A percentile compares a stretch with the other conserved stretches of the same genome.
These are phyloP conservation scores for Tulasnella sp. DNA, from an alignment of 768 basidiomycete species.

Conservation along the genomic window DNA sequence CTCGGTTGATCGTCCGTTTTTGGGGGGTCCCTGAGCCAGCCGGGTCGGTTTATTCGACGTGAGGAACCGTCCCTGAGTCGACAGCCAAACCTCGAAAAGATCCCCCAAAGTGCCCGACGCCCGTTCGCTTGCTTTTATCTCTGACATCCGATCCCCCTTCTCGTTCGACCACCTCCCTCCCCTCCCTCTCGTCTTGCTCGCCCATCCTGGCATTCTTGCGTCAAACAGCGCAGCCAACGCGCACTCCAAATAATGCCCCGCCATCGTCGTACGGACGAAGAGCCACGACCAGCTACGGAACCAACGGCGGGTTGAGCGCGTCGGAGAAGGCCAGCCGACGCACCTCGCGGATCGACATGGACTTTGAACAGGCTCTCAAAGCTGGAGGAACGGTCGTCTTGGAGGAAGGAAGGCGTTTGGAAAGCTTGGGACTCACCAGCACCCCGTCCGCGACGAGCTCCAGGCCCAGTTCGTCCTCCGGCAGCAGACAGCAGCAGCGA, in stretches of 20 bases:
- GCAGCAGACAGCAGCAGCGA: slow-evolving; percentile 33
- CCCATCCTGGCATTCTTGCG: not conserved
- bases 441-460: slow-evolving; percentile 24
- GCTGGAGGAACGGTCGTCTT: slow-evolving; percentile 56
- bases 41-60: not conserved
- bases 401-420: slow-evolving; percentile 60
- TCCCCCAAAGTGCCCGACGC: not conserved
- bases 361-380: slow-evolving; percentile 68
- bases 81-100: not conserved
- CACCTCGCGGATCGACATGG: slow-evolving; percentile 60
- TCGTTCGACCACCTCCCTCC: not conserved
- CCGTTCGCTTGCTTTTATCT: not conserved
- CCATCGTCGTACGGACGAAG: not conserved
- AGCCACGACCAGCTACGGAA: not conserved
- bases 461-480: slow-evolving; percentile 12
- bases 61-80: not conserved
- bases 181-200: not conserved
- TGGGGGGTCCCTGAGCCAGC: too few species aligned
- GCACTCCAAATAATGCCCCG: not conserved
- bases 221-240: not conserved
- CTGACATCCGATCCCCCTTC: not conserved
- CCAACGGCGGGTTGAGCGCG: not conserved
- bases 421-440: slow-evolving; percentile 47
- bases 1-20: not conserved
- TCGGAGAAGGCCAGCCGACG: slow-evolving; percentile 27